Base-by-base conservation (phyloP, 2,329 filamentous ascomycete genomes). In the Orbilia javanica region DNA sequence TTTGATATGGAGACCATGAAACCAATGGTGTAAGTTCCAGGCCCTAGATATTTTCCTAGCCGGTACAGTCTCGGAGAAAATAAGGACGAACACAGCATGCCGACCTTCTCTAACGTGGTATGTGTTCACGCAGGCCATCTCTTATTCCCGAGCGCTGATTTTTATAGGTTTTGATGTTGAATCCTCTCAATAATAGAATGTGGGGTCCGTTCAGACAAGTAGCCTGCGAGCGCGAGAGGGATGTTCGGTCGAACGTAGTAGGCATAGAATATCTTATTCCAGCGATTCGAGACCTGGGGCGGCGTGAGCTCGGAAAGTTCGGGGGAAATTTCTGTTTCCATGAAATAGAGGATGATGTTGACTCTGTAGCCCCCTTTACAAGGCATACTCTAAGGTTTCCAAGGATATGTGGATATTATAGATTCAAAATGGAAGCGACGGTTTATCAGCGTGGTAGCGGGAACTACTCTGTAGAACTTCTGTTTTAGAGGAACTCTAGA, bases 21-120 rank as follows among this genome's bases (percentile, higher is more conserved):
- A 57, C 52, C 52, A 57, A n/a, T 39, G n/a, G n/a, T 57, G 52
- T 27, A 57, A 27, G n/a, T 57, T 25, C 52, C 52, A 57, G 2
- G 18, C 31, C 22, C 29, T 39, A 11, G 52, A 57, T 8, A 57
- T 39, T 13, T 36, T 27, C 46, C 22, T 52, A 8, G 29, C 52
- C 18, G 29, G 8, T 5, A 11, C 52, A 15, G 4, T 22, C 1
- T 18, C 29, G 5, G 29, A 36, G n/a, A 57, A 57, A 0, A 13
- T 39, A 18, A 36, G n/a, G 18, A 36, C 29, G 22, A 57, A 53
- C 6, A 53, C 50, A 4, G 10, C 6, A 3, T 53, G 13, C 6
- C 13, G 50, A 5, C 27, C 18, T 20, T 13, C 50, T 34, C 27
- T 31, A 7, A 31, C 4, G 25, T 34, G 7, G 50, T 53, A 53